Base-by-base conservation (phyloP, 345 rosid species). In the Salix caprea region DNA sequence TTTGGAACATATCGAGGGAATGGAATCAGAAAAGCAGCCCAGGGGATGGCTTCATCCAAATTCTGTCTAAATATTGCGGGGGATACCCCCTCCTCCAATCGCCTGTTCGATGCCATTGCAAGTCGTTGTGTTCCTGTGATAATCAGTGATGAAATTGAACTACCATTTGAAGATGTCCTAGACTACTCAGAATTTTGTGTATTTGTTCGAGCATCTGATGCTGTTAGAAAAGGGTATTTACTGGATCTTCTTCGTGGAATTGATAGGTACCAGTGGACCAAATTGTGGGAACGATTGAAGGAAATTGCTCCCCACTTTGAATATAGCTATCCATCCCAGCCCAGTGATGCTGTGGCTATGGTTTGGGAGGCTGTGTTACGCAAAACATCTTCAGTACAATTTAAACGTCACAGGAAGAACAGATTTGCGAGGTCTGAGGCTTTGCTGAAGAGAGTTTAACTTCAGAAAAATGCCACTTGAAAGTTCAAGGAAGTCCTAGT, bases 11-110 rank as follows among this genome's bases (percentile, higher is more conserved):
- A 81, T 37, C 87, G 66, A 82, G 89, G 92, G 69, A 83, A 86
- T 48, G 97, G 99, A 23, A 77, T 91, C 34, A 81, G 71, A 67
- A 86, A 74, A 70, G 96, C 99, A 19, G 85, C 96, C 78, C 85
- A 82, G 67, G 99, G 99, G 76, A 95, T 95, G 99, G 90, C 91
- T 26, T 86, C 92, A 6, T 89, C 97, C 18, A 95, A 91, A 76
- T 93, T 91, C 78, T 95, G 99, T 87, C 89, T 93, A 50, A 87
- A 91, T 67, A 93, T 95, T 36, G 99, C 97, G 0, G 99, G 99
- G 19, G 99, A 95, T 66, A 95, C 96, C 40, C 99, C 99, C 40
- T 93, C 99, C 69, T 92, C 99, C 10, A 92, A 92, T 80, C 97
- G 97, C 74, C 94, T 95, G 54, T 95, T 93, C 65, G 97, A 95